Evolutionary conservation across 2,329 filamentous ascomycete genomes (phyloP), one percentile per base, ranked within the genome.

Genomic region (Exophiala sp.): DNA sequence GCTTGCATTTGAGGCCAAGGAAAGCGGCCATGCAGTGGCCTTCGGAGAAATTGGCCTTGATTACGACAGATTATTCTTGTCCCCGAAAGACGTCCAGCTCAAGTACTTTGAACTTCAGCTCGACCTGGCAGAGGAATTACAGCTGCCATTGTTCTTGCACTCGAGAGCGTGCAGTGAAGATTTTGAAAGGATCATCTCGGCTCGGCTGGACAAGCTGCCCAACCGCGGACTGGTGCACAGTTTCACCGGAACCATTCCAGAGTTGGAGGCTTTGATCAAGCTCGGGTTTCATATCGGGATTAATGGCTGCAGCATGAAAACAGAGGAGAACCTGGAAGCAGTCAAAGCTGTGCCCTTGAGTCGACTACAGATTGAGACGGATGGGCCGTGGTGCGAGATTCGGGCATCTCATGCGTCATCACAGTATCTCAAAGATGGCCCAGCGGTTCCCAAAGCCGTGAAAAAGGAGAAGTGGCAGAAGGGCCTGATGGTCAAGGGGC

Each of bases 341-440:
- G 88, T 96, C 9, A 81, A 78, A 56, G 79, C 84, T 53, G 81
- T 97, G 32, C 85, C 83, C 9, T 72, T 98, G 9, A 82, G 90
- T 48, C 73, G 83, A 40, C 68, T 98, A 46, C 94, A 97, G 78
- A 81, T 98, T 41, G 93, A 98, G 75, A 98, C 93, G 0, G 93
- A 98, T 65, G 93, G 93, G 2, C 93, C 93, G 2, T 98, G 93
- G 79, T 98, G 93, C 64, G 93, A 98, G 67, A 91, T 98, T 52
- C 77, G 93, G 19, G 84, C 89, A 1, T 88, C 81, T 23, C 91
- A 98, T 69, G 89, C 90, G 23, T 88, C 88, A 2, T 86, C 84
- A 61, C 85, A 84, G 67, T 85, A 84, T 58, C 68, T 86, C 57
- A 57, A 56, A 44, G 74, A 81, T 3, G 83, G 83, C 44, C 83